Evolutionary conservation across 1,139 yeast species (phyloP), one percentile per base, ranked within the genome.

Genomic region (Saccharomycopsis phalli): DNA sequence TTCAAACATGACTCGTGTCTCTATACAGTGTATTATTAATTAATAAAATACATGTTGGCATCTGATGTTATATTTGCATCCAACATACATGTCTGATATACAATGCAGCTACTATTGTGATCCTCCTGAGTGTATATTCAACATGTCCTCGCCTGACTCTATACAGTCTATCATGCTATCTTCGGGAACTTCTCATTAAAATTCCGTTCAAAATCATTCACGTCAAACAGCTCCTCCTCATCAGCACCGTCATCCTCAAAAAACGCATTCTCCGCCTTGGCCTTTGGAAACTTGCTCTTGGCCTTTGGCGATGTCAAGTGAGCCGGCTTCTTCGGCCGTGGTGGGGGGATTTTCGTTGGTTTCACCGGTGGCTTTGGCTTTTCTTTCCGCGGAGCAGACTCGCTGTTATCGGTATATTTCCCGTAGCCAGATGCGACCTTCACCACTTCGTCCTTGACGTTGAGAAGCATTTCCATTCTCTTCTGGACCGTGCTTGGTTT

Each of bases 381-480:
- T 5, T 30, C 28, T 11, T 30, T 34, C 13, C 21, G 33, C 16
- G 41, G 37, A 7, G 46, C 41, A 13, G 46, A 22, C 10, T 58
- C 50, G 2, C 42, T 34, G 20, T 41, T 44, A 40, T 73, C 81
- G 1, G 87, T 79, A 53, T 69, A 81, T 51, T 73, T 72, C 2
- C 94, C 94, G 54, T 83, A 83, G 0, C 94, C 94, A 13, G 63
- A 60, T 0, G 94, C 94, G 0, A 87, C 76, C 51, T 71, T 75
- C 17, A 65, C 55, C 0, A 70, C 62, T 2, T 71, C 68, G 27
- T 68, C 68, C 17, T 60, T 53, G 39, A 65, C 65, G 41, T 57
- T 62, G 48, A 82, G 61, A 31, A 81, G 64, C 49, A 69, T 68
- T 44, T 78, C 80, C 54, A 81, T 80, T 47, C 93, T 65, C 51